Evolutionary conservation across 768 basidiomycete genomes (phyloP), one percentile per base, ranked within the genome.

Genomic region (Pleurotus sapidus): DNA sequence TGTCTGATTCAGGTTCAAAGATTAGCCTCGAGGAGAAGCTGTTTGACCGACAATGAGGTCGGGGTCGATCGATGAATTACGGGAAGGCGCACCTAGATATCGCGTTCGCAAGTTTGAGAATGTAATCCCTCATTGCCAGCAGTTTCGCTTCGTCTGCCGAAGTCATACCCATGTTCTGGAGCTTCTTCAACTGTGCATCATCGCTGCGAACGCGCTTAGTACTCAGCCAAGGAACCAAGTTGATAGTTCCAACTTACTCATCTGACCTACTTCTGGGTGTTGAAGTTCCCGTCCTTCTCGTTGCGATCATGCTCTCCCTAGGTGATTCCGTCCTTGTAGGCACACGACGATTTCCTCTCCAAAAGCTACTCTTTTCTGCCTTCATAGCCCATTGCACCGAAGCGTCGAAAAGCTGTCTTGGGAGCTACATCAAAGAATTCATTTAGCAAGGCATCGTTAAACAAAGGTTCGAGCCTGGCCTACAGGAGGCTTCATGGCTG

Each of bases 101-200:
- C 1, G 88, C 86, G 59, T 86, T 84, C 0, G 93, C 91, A 6
- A 95, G 78, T 66, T 93, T 95, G 50, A 90, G 69, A 45, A 93
- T 87, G 66, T 96, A 94, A 60, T 96, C 94, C 18, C 89, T 78
- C 86, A 99, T 85, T 0, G 91, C 85, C n/a, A 85, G 74, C 18
- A 99, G 74, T 68, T 98, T 98, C 56, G 74, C 80, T 68, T 98
- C 95, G 64, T 96, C 95, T 23, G 76, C 75, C 2, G 79, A 59
- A 1, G 84, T 87, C 89, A 97, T 93, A 1, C 95, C 96, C 14
- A 98, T 72, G 65, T 93, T 89, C 61, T 92, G 91, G 42, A 98
- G 70, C 70, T 90, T 93, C 45, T 76, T 73, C 17, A 95, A 70
- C 54, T 96, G 86, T 0, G 69, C 68, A 58, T 93, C 90, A 57